phyloP scores from a whole-genome alignment of 192 early-diverging fungal genomes.

The Coemansia sp. region DNA sequence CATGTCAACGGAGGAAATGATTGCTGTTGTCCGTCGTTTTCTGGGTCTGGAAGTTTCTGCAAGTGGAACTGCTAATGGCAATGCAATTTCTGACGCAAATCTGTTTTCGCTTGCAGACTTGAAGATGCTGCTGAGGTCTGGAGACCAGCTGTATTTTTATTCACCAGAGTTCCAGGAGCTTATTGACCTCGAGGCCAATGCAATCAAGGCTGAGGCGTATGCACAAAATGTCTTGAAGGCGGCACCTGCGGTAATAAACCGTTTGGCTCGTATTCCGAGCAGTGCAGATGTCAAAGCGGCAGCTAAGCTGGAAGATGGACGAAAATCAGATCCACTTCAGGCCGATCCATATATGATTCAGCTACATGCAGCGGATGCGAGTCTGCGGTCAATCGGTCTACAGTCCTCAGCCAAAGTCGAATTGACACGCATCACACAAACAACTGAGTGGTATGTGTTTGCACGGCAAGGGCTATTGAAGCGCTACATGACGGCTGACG shows the following conservation, averaged over 20 bases:
- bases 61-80: not conserved
- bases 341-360: constrained; percentile 5
- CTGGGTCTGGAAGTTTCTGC: constrained; percentile 9
- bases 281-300: not conserved
- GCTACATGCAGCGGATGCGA: not conserved
- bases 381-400: constrained; percentile 17
- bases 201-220: constrained; percentile 17
- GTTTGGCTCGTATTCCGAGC: constrained; percentile 12
- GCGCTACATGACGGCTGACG: constrained; percentile 10
- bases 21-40: constrained; percentile 19
- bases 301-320: not conserved
- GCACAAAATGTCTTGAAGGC: not conserved
- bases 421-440: constrained; percentile 4
- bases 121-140: constrained; percentile 22
- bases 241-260: constrained; percentile 5
- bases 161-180: constrained; percentile 48
- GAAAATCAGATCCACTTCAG: not conserved
- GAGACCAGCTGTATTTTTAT: constrained; percentile 46
- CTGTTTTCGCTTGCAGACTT: constrained; percentile 27
- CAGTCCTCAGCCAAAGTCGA: constrained; percentile 2
- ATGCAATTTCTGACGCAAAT: not conserved
- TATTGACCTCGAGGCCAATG: constrained; percentile 31
- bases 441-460: constrained; percentile 14
- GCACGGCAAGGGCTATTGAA: constrained; percentile 10
- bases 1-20: constrained; percentile 19